These are phyloP conservation scores for Ganoderma lucidum DNA, from an alignment of 1,284 basidiomycete genomes.

Conservation along the genomic window DNA sequence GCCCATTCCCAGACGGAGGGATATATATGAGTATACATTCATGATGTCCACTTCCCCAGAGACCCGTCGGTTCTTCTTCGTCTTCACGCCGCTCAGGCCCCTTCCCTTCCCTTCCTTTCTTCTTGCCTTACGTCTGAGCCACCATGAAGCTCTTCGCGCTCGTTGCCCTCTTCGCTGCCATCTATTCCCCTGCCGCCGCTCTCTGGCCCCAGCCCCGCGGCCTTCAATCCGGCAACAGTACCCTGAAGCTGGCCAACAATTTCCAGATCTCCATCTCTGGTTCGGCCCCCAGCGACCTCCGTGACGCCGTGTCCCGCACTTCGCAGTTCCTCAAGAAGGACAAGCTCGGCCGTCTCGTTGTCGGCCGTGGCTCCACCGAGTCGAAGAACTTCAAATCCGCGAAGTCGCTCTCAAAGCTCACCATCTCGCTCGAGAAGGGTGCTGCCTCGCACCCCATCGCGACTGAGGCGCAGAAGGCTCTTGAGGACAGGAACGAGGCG, in stretches of 20 bases:
- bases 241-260: conserved; percentile 56
- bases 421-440: conserved; percentile 49
- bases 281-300: conserved; percentile 54
- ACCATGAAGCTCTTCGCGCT: conserved; percentile 37
- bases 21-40: neutral
- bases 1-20: neutral
- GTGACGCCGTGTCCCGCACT: conserved; percentile 52
- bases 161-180: conserved; percentile 35
- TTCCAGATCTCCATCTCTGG: conserved; percentile 53
- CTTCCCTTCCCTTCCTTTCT: neutral
- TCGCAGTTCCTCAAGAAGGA: conserved; percentile 49
- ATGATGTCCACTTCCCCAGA: neutral
- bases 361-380: conserved; percentile 57
- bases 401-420: conserved; percentile 44
- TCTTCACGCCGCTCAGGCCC: conserved; percentile 4
- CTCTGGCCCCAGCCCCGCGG: conserved; percentile 72
- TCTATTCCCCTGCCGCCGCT: conserved; percentile 38
- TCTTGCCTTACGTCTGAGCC: neutral
- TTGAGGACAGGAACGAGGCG: conserved; percentile 67
- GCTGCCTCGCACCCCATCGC: conserved; percentile 52
- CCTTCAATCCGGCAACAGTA: conserved; percentile 55
- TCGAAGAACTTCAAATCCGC: conserved; percentile 42
- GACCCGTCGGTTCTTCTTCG: neutral
- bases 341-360: conserved; percentile 54
- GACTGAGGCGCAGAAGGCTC: conserved; percentile 59